Evolutionary conservation across 208 protist genomes (phyloP), one percentile per base, ranked within the genome.

Genomic region (Naegleria lovaniensis): DNA sequence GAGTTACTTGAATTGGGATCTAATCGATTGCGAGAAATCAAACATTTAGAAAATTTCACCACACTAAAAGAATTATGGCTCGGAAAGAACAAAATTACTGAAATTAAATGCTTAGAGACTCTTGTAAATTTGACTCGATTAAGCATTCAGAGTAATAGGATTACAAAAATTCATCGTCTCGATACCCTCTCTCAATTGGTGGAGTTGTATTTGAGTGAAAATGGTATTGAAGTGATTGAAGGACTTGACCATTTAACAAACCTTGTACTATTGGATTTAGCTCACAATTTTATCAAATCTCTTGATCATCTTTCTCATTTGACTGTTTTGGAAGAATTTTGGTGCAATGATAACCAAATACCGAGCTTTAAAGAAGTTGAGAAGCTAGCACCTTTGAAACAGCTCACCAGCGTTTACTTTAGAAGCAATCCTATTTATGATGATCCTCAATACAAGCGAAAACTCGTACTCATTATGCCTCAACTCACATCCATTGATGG

Each of bases 41-140:
- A 95, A 15, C 19, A 92, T 25, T 93, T 98, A 33, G 75, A 92
- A 11, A 94, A 93, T 9, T 93, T 97, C 0, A 55, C 39, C 9
- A 95, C 94, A 29, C 91, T 98, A 40, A 93, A 95, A 84, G 94
- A 95, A 75, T 91, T 98, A 75, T 98, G 96, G 95, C 88, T 98
- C 0, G 96, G 96, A 22, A 97, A 97, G 85, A 98, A 98, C 91
- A 98, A 98, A 88, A 97, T 98, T 76, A 84, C 90, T 16, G 92
- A 87, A 58, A 93, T 98, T 75, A 33, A 75, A 43, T 51, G 67
- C 4, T 93, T 96, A 1, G 93, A 90, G 6, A 93, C 93, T 19
- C 91, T 97, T 9, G 92, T 95, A 59, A 93, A 86, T 13, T 92
- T 98, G 7, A 90, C 51, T 29, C 93, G 85, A 15, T 91, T 98